Evolutionary conservation across 2,329 filamentous ascomycete species (phyloP).

Genomic region (Penicillium griseofulvum): DNA sequence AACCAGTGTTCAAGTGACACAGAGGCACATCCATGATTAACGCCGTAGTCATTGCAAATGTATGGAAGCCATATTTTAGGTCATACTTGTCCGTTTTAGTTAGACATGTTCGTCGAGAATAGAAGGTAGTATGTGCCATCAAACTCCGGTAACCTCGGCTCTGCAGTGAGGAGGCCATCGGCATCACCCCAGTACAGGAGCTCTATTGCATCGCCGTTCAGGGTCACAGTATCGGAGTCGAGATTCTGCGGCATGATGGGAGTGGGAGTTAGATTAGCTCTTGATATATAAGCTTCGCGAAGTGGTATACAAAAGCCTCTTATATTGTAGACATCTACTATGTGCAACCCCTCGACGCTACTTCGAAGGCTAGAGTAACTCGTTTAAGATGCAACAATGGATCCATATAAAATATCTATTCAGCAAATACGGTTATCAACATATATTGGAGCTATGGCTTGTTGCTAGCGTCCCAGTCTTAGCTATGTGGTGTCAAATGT

Average conservation of each 20-base stretch:
- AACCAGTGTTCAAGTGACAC: conserved; percentile 1
- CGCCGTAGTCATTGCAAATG: conserved; percentile 23
- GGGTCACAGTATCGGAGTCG: conserved; percentile 48
- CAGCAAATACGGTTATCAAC: too few relatives aligned
- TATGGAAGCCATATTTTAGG: conserved; percentile 48
- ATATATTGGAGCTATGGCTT: too few relatives aligned
- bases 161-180: conserved; percentile 58
- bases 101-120: conserved; percentile 58
- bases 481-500: background rate
- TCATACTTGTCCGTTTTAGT: conserved; percentile 53
- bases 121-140: conserved; percentile 55
- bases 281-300: conserved; percentile 49
- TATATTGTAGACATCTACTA: background rate
- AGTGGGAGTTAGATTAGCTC: conserved; percentile 40
- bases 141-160: conserved; percentile 49
- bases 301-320: conserved; percentile 34
- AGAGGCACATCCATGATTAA: conserved; percentile 18
- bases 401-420: too few relatives aligned
- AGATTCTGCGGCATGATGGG: conserved; percentile 59
- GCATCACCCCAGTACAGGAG: conserved; percentile 59
- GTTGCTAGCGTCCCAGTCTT: too few relatives aligned
- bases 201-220: conserved; percentile 48
- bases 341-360: too few relatives aligned
- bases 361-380: too few relatives aligned
- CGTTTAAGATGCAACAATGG: too few relatives aligned